Evolutionary conservation across 2,329 filamentous ascomycete genomes (phyloP).

Genomic region (Penicillium crustosum): DNA sequence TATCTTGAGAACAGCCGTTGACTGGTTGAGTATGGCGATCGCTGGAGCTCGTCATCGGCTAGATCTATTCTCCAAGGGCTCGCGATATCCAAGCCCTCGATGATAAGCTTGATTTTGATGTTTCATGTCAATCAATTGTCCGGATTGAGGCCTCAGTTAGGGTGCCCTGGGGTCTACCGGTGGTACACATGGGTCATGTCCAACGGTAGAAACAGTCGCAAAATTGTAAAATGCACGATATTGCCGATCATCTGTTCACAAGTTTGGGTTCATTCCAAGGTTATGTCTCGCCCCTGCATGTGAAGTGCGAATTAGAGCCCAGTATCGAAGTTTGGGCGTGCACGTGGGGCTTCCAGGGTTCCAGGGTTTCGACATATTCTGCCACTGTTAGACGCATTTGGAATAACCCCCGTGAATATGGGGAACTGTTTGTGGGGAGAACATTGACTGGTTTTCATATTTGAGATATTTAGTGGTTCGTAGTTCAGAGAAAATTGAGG

Average conservation of each 20-base stretch:
- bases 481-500: background rate
- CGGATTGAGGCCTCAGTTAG: background rate
- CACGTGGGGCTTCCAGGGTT: background rate
- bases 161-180: background rate
- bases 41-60: background rate
- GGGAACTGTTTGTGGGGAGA: background rate
- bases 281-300: background rate
- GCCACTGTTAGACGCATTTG: background rate
- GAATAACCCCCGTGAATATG: background rate
- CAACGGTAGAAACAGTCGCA: background rate
- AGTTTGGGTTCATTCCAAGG: background rate
- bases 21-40: background rate
- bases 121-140: constrained; percentile 8
- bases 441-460: background rate
- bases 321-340: background rate
- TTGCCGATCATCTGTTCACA: background rate
- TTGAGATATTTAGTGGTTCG: background rate
- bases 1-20: background rate
- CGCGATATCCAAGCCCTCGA: background rate
- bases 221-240: background rate
- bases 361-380: background rate
- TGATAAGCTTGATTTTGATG: background rate
- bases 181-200: background rate
- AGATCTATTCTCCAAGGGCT: background rate
- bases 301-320: background rate